Evolutionary conservation across 345 rosid species (phyloP).

Genomic region (Citrus unshiu): DNA sequence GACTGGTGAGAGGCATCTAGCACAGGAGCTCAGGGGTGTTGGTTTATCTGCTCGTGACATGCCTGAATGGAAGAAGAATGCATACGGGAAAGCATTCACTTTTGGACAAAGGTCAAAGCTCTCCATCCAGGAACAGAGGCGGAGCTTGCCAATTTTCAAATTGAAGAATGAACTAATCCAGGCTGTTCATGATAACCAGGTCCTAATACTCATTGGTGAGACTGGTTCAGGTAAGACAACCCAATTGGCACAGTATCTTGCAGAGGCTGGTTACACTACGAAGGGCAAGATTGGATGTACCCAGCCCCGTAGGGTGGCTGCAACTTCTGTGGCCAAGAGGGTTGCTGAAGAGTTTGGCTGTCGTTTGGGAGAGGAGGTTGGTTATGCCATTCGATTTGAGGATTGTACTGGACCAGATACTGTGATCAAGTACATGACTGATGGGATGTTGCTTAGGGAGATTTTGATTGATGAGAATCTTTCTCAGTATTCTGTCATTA

Average conservation of each 20-base stretch:
- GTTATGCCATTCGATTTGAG: slow-evolving; percentile 79
- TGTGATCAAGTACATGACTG: slow-evolving; percentile 83
- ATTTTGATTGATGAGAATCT: slow-evolving; percentile 60
- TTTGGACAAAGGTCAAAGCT: slow-evolving; percentile 83
- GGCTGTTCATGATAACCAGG: slow-evolving; percentile 85
- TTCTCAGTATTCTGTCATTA: slow-evolving; percentile 55
- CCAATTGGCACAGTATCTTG: slow-evolving; percentile 79
- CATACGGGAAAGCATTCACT: slow-evolving; percentile 69
- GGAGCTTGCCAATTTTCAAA: slow-evolving; percentile 86
- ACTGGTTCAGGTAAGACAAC: slow-evolving; percentile 88
- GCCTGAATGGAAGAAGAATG: slow-evolving; percentile 97
- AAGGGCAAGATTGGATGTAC: slow-evolving; percentile 82
- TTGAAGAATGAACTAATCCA: slow-evolving; percentile 78
- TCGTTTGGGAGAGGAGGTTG: slow-evolving; percentile 79
- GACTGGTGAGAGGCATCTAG: slow-evolving; percentile 88
- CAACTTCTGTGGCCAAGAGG: slow-evolving; percentile 88
- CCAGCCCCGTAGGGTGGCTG: slow-evolving; percentile 88
- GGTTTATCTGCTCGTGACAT: slow-evolving; percentile 86
- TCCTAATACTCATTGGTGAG: slow-evolving; percentile 80
- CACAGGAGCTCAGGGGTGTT: slow-evolving; percentile 87
- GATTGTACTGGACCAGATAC: slow-evolving; percentile 87
- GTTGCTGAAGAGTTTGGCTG: slow-evolving; percentile 93
- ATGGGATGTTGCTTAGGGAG: slow-evolving; percentile 76
- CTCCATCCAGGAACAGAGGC: slow-evolving; percentile 85
- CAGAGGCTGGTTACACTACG: slow-evolving; percentile 72